Percentiles rank a stretch among this genome's conserved stretches.
phyloP scores from a whole-genome alignment of 352 stramenopile species.

The Pythium periplocum region DNA sequence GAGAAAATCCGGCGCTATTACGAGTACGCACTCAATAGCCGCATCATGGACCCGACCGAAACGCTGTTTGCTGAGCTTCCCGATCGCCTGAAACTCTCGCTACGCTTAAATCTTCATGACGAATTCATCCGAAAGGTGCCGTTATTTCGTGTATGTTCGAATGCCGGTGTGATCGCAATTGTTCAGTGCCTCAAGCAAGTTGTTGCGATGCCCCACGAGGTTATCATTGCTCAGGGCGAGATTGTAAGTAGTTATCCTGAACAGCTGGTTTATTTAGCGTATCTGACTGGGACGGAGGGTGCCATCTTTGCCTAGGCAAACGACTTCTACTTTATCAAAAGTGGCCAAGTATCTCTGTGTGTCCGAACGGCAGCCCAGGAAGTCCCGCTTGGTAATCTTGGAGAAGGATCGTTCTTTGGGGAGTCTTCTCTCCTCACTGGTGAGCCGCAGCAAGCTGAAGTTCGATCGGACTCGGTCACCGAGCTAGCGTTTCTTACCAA shows the following conservation, averaged over 20 bases:
- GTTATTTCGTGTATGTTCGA: slow-evolving; percentile 62
- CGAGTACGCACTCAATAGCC: slow-evolving; percentile 62
- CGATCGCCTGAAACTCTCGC: slow-evolving; percentile 57
- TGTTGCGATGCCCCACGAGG: slow-evolving; percentile 60
- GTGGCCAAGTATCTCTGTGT: slow-evolving; percentile 50
- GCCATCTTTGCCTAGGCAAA: slow-evolving; percentile 15
- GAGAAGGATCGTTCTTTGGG: slow-evolving; percentile 73
- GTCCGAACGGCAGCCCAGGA: slow-evolving; percentile 22
- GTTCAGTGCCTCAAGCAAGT: slow-evolving; percentile 60
- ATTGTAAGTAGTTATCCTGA: slow-evolving; percentile 17
- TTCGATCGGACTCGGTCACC: slow-evolving; percentile 54
- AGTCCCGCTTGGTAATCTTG: slow-evolving; percentile 56
- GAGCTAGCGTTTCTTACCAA: slow-evolving; percentile 63
- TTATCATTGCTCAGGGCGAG: slow-evolving; percentile 63
- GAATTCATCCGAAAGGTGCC: slow-evolving; percentile 72
- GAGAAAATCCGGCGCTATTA: slow-evolving; percentile 75
- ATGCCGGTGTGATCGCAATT: slow-evolving; percentile 65
- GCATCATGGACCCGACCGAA: slow-evolving; percentile 50
- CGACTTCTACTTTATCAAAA: slow-evolving; percentile 81
- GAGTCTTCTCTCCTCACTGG: slow-evolving; percentile 58
- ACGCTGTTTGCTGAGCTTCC: slow-evolving; percentile 67
- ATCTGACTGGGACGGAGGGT: not conserved
- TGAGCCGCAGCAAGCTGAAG: slow-evolving; percentile 47
- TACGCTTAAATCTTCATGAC: slow-evolving; percentile 62
- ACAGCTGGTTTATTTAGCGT: not conserved